Base-by-base conservation (phyloP, 768 basidiomycete genomes). In the Postia placenta region DNA sequence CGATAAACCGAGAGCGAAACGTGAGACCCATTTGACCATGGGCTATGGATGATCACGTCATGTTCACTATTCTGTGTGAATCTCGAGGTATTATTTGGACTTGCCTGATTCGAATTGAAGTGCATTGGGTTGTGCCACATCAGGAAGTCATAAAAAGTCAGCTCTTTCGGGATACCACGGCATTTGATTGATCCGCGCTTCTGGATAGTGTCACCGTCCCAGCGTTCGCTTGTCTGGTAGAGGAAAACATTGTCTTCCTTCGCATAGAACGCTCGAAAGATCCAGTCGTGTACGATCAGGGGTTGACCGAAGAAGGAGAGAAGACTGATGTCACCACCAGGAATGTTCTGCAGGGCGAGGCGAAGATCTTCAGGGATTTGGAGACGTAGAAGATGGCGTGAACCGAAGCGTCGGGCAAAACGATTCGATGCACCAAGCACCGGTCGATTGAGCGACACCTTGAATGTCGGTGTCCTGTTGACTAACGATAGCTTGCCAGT, bases 1-100 rank as follows among this genome's bases (percentile, higher is more conserved):
- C 0, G 85, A 86, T 5, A 85, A 60, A 0, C 78, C 81, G 7
- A 87, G 69, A 0, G 76, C 72, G 52, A 78, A 79, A 0, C 83
- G 73, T n/a, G 83, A 72, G 11, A 74, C 69, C 76, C 79, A 86
- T 62, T 87, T 86, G 1, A 76, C 69, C 65, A 84, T 74, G 11
- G 72, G 69, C 84, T 85, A 28, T 5, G 25, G 11, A n/a, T 23
- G 15, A 44, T 26, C 11, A 35, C 33, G 33, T 6, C 38, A n/a
- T 39, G 38, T 17, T 39, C 6, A 9, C 17, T 39, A 17, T 33
- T 15, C 7, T 7, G 9, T 33, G 15, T 33, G 7, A 33, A 7
- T 33, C 30, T 9, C 6, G 24, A 9, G 5, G 42, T 15, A 24
- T 26, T 26, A 6, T 22, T 3, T 43, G 14, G 11, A 43, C 42